Conservation (phyloP, 2,329 filamentous ascomycete species). For the Botryotinia globosa region DNA sequence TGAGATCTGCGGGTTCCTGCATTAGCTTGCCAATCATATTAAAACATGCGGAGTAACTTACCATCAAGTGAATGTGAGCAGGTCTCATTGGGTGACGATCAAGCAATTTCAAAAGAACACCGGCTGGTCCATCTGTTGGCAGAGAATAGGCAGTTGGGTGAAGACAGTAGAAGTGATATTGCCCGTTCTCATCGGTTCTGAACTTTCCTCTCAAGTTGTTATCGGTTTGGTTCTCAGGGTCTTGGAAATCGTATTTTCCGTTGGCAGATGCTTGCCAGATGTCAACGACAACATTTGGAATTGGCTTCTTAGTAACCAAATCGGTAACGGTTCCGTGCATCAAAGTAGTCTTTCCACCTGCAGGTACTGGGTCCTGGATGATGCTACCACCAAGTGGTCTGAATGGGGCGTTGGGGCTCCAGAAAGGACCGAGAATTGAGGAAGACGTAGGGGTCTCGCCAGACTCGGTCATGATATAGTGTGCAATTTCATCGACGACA, state of each 20-base stretch:
- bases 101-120: slow-evolving; percentile 50
- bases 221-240: slow-evolving; percentile 55
- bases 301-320: slow-evolving; percentile 28
- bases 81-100: slow-evolving; percentile 57
- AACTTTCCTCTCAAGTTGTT: slow-evolving; percentile 62
- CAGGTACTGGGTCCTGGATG: slow-evolving; percentile 45
- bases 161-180: slow-evolving; percentile 51
- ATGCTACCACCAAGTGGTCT: slow-evolving; percentile 69
- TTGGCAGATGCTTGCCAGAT: slow-evolving; percentile 64
- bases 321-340: slow-evolving; percentile 58
- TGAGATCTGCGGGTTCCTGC: slow-evolving; percentile 43
- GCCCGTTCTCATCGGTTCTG: slow-evolving; percentile 54
- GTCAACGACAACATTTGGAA: slow-evolving; percentile 54
- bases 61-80: slow-evolving; percentile 58
- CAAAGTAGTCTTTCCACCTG: slow-evolving; percentile 53
- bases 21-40: neutral
- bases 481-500: slow-evolving; percentile 55
- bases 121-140: slow-evolving; percentile 51
- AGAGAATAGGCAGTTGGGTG: slow-evolving; percentile 44
- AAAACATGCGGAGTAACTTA: slow-evolving; percentile 30
- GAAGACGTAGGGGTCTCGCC: slow-evolving; percentile 46
- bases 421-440: slow-evolving; percentile 83
- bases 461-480: slow-evolving; percentile 30
- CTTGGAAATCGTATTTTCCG: slow-evolving; percentile 57
- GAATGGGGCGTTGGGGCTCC: slow-evolving; percentile 68